Evolutionary conservation across 768 basidiomycete species (phyloP).

Genomic region (Glaciozyma antarctica): DNA sequence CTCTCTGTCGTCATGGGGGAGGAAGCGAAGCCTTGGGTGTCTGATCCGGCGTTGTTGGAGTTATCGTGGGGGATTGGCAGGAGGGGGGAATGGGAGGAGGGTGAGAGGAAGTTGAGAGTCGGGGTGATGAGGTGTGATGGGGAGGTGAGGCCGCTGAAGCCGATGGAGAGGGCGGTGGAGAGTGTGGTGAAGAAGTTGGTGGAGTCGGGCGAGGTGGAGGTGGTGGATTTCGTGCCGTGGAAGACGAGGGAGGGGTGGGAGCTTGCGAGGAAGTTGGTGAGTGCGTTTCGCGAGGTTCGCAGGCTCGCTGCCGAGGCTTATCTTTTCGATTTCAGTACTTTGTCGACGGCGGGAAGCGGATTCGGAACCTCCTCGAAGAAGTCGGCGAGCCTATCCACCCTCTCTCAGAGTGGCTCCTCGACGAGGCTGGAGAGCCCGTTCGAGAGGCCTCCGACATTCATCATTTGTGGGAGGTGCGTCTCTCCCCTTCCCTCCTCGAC

Average conservation of each 20-base stretch:
- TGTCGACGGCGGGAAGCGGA: background rate
- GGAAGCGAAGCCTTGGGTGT: constrained; percentile 5
- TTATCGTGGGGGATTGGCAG: constrained; percentile 8
- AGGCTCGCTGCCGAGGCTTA: background rate
- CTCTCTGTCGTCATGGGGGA: constrained; percentile 7
- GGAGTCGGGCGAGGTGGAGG: background rate
- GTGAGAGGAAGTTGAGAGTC: background rate
- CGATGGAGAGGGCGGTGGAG: background rate
- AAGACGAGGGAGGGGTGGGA: constrained; percentile 3
- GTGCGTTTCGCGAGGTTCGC: background rate
- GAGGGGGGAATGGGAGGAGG: background rate
- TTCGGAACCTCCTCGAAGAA: background rate
- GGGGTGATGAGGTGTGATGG: background rate
- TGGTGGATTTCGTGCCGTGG: background rate
- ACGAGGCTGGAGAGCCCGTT: background rate
- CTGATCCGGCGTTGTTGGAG: constrained; percentile 7
- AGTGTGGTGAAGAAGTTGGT: background rate
- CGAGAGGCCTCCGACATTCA: background rate
- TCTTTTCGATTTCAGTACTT: background rate
- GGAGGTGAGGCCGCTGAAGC: background rate
- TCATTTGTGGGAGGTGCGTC: background rate
- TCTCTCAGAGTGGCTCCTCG: background rate
- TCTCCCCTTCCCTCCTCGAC: background rate
- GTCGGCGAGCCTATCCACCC: background rate
- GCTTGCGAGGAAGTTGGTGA: background rate